Conservation (phyloP, 2,329 filamentous ascomycete genomes). For the Septoria petroselini region DNA sequence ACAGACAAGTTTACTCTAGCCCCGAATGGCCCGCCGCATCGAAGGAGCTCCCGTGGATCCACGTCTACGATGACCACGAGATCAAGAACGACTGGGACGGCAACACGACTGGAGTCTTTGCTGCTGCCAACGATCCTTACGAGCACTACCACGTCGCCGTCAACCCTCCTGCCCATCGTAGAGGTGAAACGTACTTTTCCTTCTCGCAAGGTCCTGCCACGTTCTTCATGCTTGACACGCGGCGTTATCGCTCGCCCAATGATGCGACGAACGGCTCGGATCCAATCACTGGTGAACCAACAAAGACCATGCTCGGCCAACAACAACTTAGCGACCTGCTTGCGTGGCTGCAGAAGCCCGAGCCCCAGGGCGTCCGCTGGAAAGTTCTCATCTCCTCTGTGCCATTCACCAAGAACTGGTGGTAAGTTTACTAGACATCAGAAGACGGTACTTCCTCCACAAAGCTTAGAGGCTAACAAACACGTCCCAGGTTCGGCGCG, state of each 20-base stretch:
- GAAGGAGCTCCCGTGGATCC: constrained; percentile 89
- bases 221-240: constrained; percentile 93
- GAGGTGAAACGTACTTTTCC: constrained; percentile 75
- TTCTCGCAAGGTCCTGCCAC: constrained; percentile 87
- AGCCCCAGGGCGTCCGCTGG: constrained; percentile 78
- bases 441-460: too few species aligned
- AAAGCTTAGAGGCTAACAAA: too few species aligned
- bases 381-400: constrained; percentile 89
- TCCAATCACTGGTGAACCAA: constrained; percentile 43
- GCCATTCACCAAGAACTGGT: constrained; percentile 98
- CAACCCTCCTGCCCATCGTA: constrained; percentile 68
- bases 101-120: constrained; percentile 76
- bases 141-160: constrained; percentile 77
- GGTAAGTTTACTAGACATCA: too few species aligned
- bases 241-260: constrained; percentile 73
- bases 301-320: constrained; percentile 82
- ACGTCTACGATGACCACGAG: constrained; percentile 95
- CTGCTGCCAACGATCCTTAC: constrained; percentile 78
- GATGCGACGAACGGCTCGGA: constrained; percentile 59
- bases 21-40: constrained; percentile 80
- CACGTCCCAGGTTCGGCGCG: too few species aligned
- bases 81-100: constrained; percentile 90
- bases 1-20: constrained; percentile 91
- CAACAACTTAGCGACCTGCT: constrained; percentile 78
- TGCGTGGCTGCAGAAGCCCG: constrained; percentile 68